These are phyloP conservation scores for Colletotrichum sp. DNA, from an alignment of 2,329 filamentous ascomycete species.

Conservation along the genomic window DNA sequence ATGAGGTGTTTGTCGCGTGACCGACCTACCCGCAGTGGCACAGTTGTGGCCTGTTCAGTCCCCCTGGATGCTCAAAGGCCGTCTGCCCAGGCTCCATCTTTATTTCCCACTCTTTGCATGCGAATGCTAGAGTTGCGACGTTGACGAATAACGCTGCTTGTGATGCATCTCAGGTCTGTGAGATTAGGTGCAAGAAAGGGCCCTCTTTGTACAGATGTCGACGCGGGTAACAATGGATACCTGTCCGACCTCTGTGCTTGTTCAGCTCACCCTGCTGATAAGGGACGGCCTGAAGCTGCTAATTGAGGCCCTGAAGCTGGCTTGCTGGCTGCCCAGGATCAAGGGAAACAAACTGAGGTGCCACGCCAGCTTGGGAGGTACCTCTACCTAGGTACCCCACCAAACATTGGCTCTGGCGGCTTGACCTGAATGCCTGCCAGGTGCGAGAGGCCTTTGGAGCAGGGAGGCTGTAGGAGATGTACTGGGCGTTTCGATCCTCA, in stretches of 20 bases:
- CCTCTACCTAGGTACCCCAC: not conserved
- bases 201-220: not conserved
- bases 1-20: constrained; percentile 20
- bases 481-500: not conserved
- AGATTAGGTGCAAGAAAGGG: not conserved
- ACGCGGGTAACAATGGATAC: constrained; percentile 3
- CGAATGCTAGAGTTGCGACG: not conserved
- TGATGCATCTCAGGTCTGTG: not conserved
- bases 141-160: not conserved
- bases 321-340: not conserved
- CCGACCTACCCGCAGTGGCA: constrained; percentile 6
- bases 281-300: not conserved
- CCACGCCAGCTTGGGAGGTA: not conserved
- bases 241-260: not conserved
- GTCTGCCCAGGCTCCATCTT: not conserved
- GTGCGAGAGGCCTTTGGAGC: not conserved
- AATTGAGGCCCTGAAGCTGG: not conserved
- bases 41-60: constrained; percentile 13
- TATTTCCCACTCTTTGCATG: constrained; percentile 1
- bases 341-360: not conserved
- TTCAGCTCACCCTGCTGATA: not conserved
- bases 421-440: not conserved
- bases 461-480: not conserved
- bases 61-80: not conserved
- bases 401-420: not conserved